These are phyloP conservation scores for Balakata baccata DNA, from an alignment of 345 rosid species.

Conservation along the genomic window DNA sequence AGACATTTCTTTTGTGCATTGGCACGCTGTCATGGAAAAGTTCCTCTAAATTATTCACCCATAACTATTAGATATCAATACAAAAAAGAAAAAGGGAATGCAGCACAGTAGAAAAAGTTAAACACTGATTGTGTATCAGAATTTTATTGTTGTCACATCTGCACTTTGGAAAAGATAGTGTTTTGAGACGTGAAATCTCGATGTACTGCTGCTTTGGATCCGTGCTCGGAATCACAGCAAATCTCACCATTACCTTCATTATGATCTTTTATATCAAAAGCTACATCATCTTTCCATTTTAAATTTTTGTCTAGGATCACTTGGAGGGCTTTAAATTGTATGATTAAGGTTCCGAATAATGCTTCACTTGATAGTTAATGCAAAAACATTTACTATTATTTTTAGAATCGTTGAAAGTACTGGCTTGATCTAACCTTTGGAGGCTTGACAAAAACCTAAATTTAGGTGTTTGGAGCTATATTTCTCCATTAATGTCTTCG, in stretches of 20 bases:
- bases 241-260: background rate
- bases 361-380: no score
- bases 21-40: slow-evolving; percentile 5
- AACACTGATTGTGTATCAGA: background rate
- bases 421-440: no score
- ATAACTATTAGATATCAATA: background rate
- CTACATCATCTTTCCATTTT: background rate
- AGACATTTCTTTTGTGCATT: slow-evolving; percentile 10
- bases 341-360: no score
- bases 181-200: background rate
- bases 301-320: background rate
- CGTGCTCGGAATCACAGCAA: slow-evolving; percentile 3
- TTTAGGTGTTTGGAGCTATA: background rate
- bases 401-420: no score
- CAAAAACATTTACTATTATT: no score
- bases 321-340: no score
- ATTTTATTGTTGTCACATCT: slow-evolving; percentile 7
- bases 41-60: background rate
- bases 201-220: slow-evolving; percentile 6
- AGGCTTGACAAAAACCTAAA: no score
- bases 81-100: background rate
- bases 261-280: background rate
- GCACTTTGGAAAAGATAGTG: background rate
- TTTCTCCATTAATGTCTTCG: background rate
- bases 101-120: background rate